Evolutionary conservation across 805 yeast species (phyloP), one percentile per base, ranked within the genome.

Genomic region (Pachysolen tannophilus): DNA sequence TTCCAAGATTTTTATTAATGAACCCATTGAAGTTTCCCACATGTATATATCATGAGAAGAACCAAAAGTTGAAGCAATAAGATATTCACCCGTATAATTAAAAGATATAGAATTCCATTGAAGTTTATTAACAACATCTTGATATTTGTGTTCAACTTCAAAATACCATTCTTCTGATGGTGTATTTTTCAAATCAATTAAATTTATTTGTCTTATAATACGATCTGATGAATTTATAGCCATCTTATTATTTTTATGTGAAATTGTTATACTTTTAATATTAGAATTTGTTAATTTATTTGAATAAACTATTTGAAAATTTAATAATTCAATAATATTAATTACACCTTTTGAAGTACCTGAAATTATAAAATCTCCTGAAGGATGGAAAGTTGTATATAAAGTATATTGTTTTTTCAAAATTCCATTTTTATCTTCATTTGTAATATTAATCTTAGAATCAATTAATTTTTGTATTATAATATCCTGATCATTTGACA

Each of bases 1-100:
- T 55, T 88, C 96, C 23, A 86, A 61, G 32, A 87, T 90, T 57
- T 90, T 82, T 20, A 86, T 82, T 37, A 88, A 61, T n/a, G 94
- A 76, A 0, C 96, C 97, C 67, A 82, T 69, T 6, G 74, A 65
- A 0, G 95, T 83, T 52, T 90, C 97, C 97, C 97, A 88, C 39
- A 90, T 71, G 53, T 87, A 88, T 30, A 90, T 67, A 47, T 85
- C 95, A 50, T 87, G 95, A 0, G 92, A 79, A 5, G 88, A 78
- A 9, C 94, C 95, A 53, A 75, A 78, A 0, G 95, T 82, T 1
- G 94, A 78, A 0, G 96, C 97, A 34, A 85, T 78, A n/a, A 88
- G 57, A 52, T 82, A 88, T 39, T 90, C 97, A 1, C 78, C 80
- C 44, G 75, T 77, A 38, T 78, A 75, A 44, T 83, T 82, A 58